A percentile compares a stretch with the other conserved stretches of the same genome.
Conservation (phyloP, 345 rosid genomes). For the Populus alba region DNA sequence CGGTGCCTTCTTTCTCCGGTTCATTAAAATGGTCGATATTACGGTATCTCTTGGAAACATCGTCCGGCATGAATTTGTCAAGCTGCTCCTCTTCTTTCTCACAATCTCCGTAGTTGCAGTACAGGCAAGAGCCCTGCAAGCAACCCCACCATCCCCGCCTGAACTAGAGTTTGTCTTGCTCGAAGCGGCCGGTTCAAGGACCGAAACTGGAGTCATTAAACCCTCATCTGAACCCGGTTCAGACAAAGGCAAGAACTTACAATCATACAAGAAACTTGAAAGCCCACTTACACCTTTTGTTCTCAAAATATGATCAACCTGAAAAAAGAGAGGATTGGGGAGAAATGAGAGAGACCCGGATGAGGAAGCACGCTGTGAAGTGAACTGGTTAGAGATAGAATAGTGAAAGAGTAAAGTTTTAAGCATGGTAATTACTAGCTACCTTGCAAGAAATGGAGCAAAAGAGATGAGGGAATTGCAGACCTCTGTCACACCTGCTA, state of each 20-base stretch:
- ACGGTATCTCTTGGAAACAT: constrained; percentile 42
- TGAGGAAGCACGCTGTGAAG: not conserved
- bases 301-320: constrained; percentile 57
- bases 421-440: not conserved
- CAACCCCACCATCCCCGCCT: constrained; percentile 47
- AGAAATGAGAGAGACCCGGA: constrained; percentile 7
- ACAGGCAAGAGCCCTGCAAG: constrained; percentile 51
- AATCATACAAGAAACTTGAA: constrained; percentile 55
- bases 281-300: constrained; percentile 47
- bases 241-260: constrained; percentile 57
- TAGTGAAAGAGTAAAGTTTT: constrained; percentile 17
- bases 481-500: constrained; percentile 61
- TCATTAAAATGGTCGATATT: constrained; percentile 46
- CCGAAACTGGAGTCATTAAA: constrained; percentile 54
- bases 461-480: constrained; percentile 65
- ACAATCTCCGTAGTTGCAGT: constrained; percentile 69
- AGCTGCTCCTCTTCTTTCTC: constrained; percentile 80
- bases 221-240: constrained; percentile 54
- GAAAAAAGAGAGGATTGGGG: not conserved
- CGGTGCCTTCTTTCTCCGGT: constrained; percentile 77
- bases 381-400: constrained; percentile 18
- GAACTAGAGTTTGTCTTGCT: constrained; percentile 58
- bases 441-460: constrained; percentile 97
- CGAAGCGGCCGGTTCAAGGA: constrained; percentile 58
- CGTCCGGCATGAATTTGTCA: constrained; percentile 41